Evolutionary conservation across 495 filamentous ascomycete species (phyloP), one percentile per base, ranked within the genome.

Genomic region (Aspergillus saccharolyticus): DNA sequence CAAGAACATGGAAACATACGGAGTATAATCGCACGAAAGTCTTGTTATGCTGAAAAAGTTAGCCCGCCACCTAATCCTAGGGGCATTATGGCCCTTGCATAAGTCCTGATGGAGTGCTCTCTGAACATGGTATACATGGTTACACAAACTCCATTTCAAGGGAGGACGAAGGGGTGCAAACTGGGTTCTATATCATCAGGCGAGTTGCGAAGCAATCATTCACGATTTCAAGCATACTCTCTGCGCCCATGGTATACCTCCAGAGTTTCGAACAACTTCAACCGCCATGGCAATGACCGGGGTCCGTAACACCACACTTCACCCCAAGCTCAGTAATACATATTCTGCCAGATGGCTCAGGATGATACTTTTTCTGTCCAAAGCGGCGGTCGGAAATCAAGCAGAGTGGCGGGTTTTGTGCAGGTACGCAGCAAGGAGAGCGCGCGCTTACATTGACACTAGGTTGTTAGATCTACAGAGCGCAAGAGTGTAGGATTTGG

Each of bases 351-450:
- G 33, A 9, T 39, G 4, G 12, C 12, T 12, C 33, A 39, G 33
- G 33, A 39, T 39, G 33, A 39, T 2, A 12, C 4, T 8, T 5
- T 12, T 8, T 39, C 14, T 5, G 33, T 39, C 33, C 6, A 39
- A 12, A 39, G 7, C 7, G 33, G 33, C 33, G 33, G 33, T 15
- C 10, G 33, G 7, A 15, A 12, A 39, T 39, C 14, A 12, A 39
- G 14, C 33, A 9, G 33, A 39, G 33, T n/a, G 33, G 33, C 25
- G 9, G n/a, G 25, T 28, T 6, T 12, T 5, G 17, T 48, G 45
- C 45, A 48, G 45, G 45, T 48, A 48, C 45, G 8, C 45, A 20
- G 45, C 45, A 48, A 48, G 45, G 45, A 25, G 45, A 25, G 45
- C 19, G 22, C 45, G 45, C 33, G 33, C 33, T 39, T 39, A 39